Evolutionary conservation across 768 basidiomycete genomes (phyloP).

Genomic region (Termitomyces sp.): DNA sequence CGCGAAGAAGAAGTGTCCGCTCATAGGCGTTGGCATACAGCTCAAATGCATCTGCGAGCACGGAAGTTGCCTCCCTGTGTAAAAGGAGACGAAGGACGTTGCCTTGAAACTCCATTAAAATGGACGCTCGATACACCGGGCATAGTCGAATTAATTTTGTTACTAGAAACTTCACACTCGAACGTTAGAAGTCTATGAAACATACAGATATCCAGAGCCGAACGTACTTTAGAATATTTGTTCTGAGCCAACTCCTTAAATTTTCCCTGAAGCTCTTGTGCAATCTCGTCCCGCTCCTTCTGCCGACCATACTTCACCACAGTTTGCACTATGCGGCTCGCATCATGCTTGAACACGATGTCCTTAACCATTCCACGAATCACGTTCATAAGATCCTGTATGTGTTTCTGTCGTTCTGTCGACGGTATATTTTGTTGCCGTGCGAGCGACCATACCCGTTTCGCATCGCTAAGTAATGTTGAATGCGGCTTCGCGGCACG

Average conservation of each 20-base stretch:
- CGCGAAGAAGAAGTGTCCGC: constrained; percentile 72
- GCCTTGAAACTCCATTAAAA: constrained; percentile 76
- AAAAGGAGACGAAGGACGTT: constrained; percentile 74
- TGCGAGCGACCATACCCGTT: constrained; percentile 73
- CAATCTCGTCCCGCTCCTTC: constrained; percentile 76
- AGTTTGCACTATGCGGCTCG: constrained; percentile 80
- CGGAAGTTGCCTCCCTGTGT: constrained; percentile 80
- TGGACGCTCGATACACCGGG: constrained; percentile 68
- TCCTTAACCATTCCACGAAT: constrained; percentile 83
- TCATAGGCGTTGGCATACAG: constrained; percentile 85
- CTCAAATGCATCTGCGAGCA: constrained; percentile 87
- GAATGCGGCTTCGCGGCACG: constrained; percentile 79
- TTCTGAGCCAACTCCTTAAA: constrained; percentile 78
- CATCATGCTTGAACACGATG: constrained; percentile 89
- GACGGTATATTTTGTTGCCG: constrained; percentile 68
- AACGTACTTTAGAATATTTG: constrained; percentile 83
- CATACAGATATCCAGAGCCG: neutral
- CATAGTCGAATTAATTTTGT: constrained; percentile 76
- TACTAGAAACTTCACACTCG: constrained; percentile 64
- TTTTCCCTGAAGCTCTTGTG: constrained; percentile 75
- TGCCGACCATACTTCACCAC: constrained; percentile 79
- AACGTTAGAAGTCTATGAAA: neutral
- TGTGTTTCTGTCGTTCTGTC: constrained; percentile 69
- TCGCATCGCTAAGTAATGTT: constrained; percentile 63
- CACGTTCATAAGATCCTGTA: constrained; percentile 69